Evolutionary conservation across 495 filamentous ascomycete genomes (phyloP), one percentile per base, ranked within the genome.

Genomic region (Trichoderma gamsii): DNA sequence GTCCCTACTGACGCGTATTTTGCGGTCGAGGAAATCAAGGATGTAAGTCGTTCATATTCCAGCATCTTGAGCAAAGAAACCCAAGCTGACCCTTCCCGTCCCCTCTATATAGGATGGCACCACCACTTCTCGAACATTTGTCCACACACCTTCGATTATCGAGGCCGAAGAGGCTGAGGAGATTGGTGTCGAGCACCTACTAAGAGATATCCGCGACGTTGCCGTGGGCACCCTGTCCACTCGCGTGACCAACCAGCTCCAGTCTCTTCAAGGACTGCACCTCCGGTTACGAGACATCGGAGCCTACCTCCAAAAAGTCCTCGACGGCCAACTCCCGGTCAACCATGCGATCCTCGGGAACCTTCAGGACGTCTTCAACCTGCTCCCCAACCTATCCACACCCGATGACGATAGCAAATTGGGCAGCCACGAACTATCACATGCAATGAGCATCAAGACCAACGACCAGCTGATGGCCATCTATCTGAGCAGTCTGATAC

Each of bases 1-100:
- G 96, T 99, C 49, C 95, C 95, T 29, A 99, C 95, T 67, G 95
- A 99, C 82, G 96, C 95, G 25, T 99, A 99, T 81, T 99, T 99
- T 84, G 95, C 96, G 18, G 92, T 98, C 44, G 95, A 99, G 77
- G 95, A 98, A 85, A 98, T 99, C 82, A 97, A 97, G 83, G 95
- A 99, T 85, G 95, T 99, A 85, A 73, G 91, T 83, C 32, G 25
- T 66, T 67, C 23, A 56, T 51, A 56, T 16, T 29, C 12, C 13
- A 18, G 32, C 18, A 44, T 32, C 56, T 27, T 23, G 64, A 21
- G 63, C 63, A 41, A 13, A 65, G 7, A 16, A 9, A 13, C 2
- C 11, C 23, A 29, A 46, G 11, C 29, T 68, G 23, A 38, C 63
- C 1, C 1, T 1, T 38, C 5, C 11, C 35, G 1, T 69, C 70